phyloP scores from a whole-genome alignment of 2,329 filamentous ascomycete genomes.

The Fusarium drepaniforme region DNA sequence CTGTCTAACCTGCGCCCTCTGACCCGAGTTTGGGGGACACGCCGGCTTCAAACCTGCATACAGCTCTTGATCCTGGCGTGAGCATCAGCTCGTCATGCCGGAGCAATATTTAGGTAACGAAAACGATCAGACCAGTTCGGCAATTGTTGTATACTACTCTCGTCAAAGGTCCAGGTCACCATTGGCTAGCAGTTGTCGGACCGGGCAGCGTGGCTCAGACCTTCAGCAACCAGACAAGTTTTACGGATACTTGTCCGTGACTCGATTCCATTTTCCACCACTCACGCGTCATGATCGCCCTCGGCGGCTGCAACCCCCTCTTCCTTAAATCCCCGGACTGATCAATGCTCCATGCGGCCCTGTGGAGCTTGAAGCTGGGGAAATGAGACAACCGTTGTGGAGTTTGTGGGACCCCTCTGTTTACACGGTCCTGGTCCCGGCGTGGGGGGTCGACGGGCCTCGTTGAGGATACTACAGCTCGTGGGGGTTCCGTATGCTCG shows the following conservation, averaged over 20 bases:
- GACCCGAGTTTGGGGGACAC: background rate
- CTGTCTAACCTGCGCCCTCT: background rate
- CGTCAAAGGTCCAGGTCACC: background rate
- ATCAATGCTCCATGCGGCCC: constrained; percentile 13
- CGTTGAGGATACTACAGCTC: background rate
- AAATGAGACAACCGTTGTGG: constrained; percentile 1
- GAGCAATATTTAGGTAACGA: background rate
- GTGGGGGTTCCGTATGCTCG: constrained; percentile 15
- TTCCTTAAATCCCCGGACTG: constrained; percentile 14
- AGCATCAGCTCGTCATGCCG: background rate
- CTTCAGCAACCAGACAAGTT: background rate
- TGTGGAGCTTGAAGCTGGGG: constrained; percentile 22
- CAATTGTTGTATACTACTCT: background rate
- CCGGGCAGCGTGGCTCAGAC: background rate
- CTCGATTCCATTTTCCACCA: background rate
- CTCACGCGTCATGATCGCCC: constrained; percentile 1
- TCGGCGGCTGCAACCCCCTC: background rate
- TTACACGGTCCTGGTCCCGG: background rate
- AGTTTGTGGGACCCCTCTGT: constrained; percentile 18
- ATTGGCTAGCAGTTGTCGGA: background rate
- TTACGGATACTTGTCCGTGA: background rate
- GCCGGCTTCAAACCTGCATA: background rate
- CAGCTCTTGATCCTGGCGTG: background rate
- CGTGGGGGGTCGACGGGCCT: constrained; percentile 21
- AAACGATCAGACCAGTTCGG: background rate